These are phyloP conservation scores for Malus domestica DNA, from an alignment of 306 rosid species.

Conservation along the genomic window ASM211411v1 NC_041798.1:30655001-30655500, in stretches of 20 bases:
- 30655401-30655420: constrained; percentile 7
- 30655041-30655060: constrained; percentile 9
- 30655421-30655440: background rate
- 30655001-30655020: background rate
- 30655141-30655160: too few species aligned
- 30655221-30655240: constrained; percentile 21
- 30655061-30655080: background rate
- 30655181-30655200: background rate
- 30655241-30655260: constrained; percentile 18
- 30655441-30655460: background rate
- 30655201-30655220: constrained; percentile 23
- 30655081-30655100: too few species aligned
- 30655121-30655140: too few species aligned
- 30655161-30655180: background rate
- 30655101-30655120: too few species aligned
- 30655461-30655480: background rate
- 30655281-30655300: background rate
- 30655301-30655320: background rate
- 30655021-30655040: background rate
- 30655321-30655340: background rate
- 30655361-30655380: background rate
- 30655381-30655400: background rate
- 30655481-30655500: background rate
- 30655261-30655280: background rate
- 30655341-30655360: constrained; percentile 8